phyloP scores from a whole-genome alignment of 192 early-diverging fungal genomes.

The Allomyces arbusculus region DNA sequence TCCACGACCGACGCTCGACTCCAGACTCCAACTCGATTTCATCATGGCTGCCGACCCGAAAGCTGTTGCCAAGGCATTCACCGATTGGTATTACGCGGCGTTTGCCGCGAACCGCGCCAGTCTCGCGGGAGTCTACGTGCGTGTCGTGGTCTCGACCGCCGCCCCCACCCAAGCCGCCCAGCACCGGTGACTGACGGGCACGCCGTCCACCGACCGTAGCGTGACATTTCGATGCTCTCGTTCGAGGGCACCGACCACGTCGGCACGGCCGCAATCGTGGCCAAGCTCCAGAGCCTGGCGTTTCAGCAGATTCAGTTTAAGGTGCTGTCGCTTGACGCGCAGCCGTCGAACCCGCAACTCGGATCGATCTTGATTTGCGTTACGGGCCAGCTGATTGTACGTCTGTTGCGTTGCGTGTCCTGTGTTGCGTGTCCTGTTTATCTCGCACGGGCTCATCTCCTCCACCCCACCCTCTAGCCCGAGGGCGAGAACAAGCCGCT shows the following conservation, averaged over 20 bases:
- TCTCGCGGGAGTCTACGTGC: constrained; percentile 62
- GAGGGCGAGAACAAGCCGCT: constrained; percentile 65
- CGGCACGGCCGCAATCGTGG: constrained; percentile 43
- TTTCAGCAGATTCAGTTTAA: constrained; percentile 54
- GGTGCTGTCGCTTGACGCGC: constrained; percentile 59
- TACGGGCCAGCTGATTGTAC: constrained; percentile 68
- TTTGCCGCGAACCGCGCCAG: constrained; percentile 53
- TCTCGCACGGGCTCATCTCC: not conserved
- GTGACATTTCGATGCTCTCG: constrained; percentile 47
- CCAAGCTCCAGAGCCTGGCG: constrained; percentile 60
- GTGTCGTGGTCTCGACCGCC: constrained; percentile 10
- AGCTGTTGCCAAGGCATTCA: constrained; percentile 44
- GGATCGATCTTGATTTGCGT: constrained; percentile 57
- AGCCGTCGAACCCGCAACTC: constrained; percentile 39
- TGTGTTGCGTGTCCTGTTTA: not conserved
- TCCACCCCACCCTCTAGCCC: not conserved
- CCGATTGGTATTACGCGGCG: constrained; percentile 65
- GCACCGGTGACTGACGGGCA: not conserved
- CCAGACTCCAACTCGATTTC: too few relatives aligned
- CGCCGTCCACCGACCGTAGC: not conserved
- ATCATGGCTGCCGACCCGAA: too few relatives aligned
- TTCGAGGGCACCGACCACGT: constrained; percentile 54
- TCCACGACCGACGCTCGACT: too few relatives aligned
- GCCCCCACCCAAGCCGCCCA: not conserved
- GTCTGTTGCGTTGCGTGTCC: constrained; percentile 1